Conservation (phyloP, 1,284 basidiomycete species). For the Hemileia vastatrix region DNA sequence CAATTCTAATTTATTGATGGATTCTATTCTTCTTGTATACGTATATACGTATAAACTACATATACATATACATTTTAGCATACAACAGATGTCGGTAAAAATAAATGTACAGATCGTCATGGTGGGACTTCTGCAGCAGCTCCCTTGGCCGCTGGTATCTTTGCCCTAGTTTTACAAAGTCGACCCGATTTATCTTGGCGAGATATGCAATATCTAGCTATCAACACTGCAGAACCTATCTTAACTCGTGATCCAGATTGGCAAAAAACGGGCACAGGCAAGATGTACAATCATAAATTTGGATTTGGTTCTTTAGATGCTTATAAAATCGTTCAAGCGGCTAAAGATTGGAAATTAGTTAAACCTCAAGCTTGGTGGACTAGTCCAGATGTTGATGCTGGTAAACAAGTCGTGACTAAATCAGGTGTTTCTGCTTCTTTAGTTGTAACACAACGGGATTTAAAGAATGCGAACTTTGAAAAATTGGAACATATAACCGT, state of each 20-base stretch:
- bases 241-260: constrained; percentile 89
- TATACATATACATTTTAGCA: constrained; percentile 56
- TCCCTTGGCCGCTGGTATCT: constrained; percentile 83
- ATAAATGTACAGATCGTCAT: constrained; percentile 71
- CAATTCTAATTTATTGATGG: too few species aligned
- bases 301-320: constrained; percentile 88
- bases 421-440: constrained; percentile 62
- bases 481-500: constrained; percentile 84
- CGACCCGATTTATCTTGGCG: constrained; percentile 92
- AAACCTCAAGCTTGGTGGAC: constrained; percentile 82
- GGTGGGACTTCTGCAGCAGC: constrained; percentile 97
- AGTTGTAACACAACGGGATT: constrained; percentile 60
- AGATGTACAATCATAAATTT: constrained; percentile 90
- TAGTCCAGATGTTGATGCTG: constrained; percentile 20
- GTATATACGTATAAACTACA: not conserved
- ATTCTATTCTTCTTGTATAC: not conserved
- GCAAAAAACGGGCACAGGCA: constrained; percentile 70
- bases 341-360: constrained; percentile 71
- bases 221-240: constrained; percentile 66
- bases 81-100: constrained; percentile 83
- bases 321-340: constrained; percentile 68
- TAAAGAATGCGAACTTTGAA: constrained; percentile 70
- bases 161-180: constrained; percentile 73
- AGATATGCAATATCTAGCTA: constrained; percentile 84
- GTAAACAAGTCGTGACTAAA: constrained; percentile 50